Evolutionary conservation across 805 yeast species (phyloP), one percentile per base, ranked within the genome.

Genomic region (Maudiozyma saulgeensis): DNA sequence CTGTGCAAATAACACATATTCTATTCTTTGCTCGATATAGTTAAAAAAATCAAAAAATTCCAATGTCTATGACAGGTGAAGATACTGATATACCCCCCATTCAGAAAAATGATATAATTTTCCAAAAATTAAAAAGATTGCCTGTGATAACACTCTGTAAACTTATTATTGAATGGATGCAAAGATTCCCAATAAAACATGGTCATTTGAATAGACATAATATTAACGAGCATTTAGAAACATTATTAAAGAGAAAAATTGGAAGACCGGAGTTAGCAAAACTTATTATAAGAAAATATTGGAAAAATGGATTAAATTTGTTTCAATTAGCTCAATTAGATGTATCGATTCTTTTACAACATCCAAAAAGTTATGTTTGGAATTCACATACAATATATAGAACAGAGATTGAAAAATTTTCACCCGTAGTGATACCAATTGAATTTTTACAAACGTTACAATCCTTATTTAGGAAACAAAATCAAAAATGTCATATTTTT

Each of bases 251-350:
- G 19, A 47, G 51, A 18, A 54, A 51, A n/a, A 49, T 50, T 5
- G 53, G 46, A 25, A 51, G 61, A 38, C 48, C 45, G 3, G 47
- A 49, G 3, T 16, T 59, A 6, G 55, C 56, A 2, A 49, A 45
- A 12, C 49, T 47, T 32, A 51, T 61, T 39, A 31, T 60, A 28
- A 32, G 43, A 5, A 49, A 52, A 43, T 60, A 53, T 46, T 62
- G 62, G 62, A 62, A 59, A 1, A 44, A 51, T 4, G 68, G 68
- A 4, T 44, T 62, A 19, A 58, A 52, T 43, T 28, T 62, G 12
- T 54, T 80, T 16, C 95, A 86, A 59, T 59, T 81, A 40, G 82
- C 93, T 0, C 88, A 84, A 51, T 66, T 84, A 5, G 93, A 86
- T 55, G 77, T 83, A 47, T 85, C 82, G 55, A 58, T 76, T 42